Evolutionary conservation across 495 filamentous ascomycete genomes (phyloP).

Genomic region (Aspergillus homomorphus): DNA sequence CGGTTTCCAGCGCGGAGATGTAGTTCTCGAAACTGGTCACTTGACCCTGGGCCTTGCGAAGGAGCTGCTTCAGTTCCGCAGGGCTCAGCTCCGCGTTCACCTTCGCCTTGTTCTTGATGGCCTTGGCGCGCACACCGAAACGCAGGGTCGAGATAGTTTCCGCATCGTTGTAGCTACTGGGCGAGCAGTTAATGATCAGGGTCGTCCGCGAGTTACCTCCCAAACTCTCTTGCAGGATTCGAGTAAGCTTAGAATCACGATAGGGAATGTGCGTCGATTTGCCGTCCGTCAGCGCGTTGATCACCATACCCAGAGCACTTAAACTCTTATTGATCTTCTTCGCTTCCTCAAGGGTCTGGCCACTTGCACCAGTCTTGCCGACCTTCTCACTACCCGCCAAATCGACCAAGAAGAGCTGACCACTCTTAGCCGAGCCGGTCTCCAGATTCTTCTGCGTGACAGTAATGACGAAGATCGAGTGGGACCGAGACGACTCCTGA

Average conservation of each 20-base stretch:
- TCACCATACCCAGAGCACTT: slow-evolving; percentile 97
- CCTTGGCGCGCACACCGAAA: slow-evolving; percentile 95
- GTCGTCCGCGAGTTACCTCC: slow-evolving; percentile 97
- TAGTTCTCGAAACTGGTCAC: slow-evolving; percentile 85
- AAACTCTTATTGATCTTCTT: slow-evolving; percentile 99
- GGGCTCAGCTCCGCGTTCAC: slow-evolving; percentile 97
- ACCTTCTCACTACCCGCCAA: slow-evolving; percentile 97
- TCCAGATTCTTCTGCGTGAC: slow-evolving; percentile 98
- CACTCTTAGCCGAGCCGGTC: slow-evolving; percentile 93
- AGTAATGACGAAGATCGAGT: slow-evolving; percentile 97
- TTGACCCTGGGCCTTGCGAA: slow-evolving; percentile 88
- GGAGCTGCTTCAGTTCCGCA: slow-evolving; percentile 83
- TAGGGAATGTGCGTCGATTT: slow-evolving; percentile 98
- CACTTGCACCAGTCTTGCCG: slow-evolving; percentile 95
- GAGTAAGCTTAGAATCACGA: slow-evolving; percentile 95
- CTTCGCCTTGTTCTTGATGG: slow-evolving; percentile 99
- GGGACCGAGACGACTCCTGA: slow-evolving; percentile 95
- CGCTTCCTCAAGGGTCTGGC: slow-evolving; percentile 95
- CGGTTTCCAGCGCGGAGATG: slow-evolving; percentile 76
- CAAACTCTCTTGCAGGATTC: slow-evolving; percentile 93
- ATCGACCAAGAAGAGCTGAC: slow-evolving; percentile 95
- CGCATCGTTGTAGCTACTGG: slow-evolving; percentile 95
- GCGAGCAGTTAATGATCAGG: slow-evolving; percentile 97
- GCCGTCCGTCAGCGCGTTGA: slow-evolving; percentile 94
- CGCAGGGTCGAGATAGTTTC: slow-evolving; percentile 92